Evolutionary conservation across 192 early-diverging fungal species (phyloP).

Genomic region (Podila horticola): DNA sequence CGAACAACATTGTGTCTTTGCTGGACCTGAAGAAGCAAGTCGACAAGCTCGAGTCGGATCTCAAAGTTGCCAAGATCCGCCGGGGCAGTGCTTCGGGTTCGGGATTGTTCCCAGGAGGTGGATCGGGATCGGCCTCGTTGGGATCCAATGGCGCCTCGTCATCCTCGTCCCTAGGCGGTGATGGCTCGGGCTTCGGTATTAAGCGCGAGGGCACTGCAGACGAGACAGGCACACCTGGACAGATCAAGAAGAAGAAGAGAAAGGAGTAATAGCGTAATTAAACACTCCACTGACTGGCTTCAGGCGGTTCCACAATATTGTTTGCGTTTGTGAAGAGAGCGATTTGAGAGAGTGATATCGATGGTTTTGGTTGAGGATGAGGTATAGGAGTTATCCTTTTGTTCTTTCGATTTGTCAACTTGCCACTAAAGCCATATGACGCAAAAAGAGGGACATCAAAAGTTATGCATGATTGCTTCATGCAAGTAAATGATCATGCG

Average conservation of each 20-base stretch:
- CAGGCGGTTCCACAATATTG: neutral
- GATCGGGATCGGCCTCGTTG: neutral
- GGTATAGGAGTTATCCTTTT: too few relatives aligned
- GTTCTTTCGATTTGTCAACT: neutral
- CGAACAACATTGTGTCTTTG: slow-evolving; percentile 76
- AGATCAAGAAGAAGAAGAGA: slow-evolving; percentile 47
- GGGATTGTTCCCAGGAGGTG: slow-evolving; percentile 51
- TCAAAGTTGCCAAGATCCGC: slow-evolving; percentile 58
- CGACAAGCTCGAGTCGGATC: slow-evolving; percentile 84
- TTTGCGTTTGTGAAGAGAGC: too few relatives aligned
- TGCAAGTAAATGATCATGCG: too few relatives aligned
- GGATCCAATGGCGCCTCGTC: neutral
- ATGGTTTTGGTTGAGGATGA: too few relatives aligned
- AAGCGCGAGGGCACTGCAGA: slow-evolving; percentile 43
- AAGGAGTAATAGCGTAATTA: slow-evolving; percentile 14
- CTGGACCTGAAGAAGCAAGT: slow-evolving; percentile 85
- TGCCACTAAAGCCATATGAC: neutral
- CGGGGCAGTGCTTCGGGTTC: slow-evolving; percentile 44
- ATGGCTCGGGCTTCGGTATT: slow-evolving; percentile 17
- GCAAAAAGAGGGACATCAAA: too few relatives aligned
- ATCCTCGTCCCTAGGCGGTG: neutral
- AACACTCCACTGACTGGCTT: neutral
- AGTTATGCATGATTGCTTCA: too few relatives aligned
- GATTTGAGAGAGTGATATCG: too few relatives aligned
- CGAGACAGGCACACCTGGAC: slow-evolving; percentile 21